These are phyloP conservation scores for Coemansia sp. DNA, from an alignment of 192 early-diverging fungal species.

Conservation along the genomic window DNA sequence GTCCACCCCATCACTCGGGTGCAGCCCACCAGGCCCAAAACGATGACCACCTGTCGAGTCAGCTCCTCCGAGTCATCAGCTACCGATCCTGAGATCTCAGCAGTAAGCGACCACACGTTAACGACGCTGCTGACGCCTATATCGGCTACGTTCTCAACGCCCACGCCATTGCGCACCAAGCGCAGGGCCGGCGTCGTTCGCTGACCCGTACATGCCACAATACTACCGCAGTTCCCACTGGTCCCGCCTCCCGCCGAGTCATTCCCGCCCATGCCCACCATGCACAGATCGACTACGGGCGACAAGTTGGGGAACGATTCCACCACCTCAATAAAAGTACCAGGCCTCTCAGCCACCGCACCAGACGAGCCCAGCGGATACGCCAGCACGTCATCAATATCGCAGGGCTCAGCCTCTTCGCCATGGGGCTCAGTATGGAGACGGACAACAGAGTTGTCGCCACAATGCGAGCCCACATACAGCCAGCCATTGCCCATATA, in stretches of 20 bases:
- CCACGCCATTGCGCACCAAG: conserved; percentile 86
- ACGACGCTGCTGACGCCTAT: conserved; percentile 66
- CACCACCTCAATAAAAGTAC: conserved; percentile 58
- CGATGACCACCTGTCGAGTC: conserved; percentile 15
- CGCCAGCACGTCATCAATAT: not conserved
- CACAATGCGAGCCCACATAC: conserved; percentile 83
- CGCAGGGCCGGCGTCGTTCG: conserved; percentile 71
- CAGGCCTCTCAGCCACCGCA: not conserved
- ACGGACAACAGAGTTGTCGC: conserved; percentile 78
- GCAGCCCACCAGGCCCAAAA: conserved; percentile 20
- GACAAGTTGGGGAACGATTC: conserved; percentile 71
- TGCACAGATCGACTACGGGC: conserved; percentile 82
- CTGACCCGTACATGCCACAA: conserved; percentile 85
- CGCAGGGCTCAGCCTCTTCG: not conserved
- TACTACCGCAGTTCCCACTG: conserved; percentile 50
- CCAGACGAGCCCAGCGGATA: conserved; percentile 1
- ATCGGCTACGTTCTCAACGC: conserved; percentile 64
- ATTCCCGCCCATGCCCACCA: conserved; percentile 67
- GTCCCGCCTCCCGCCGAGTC: conserved; percentile 53
- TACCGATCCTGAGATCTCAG: conserved; percentile 10
- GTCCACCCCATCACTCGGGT: conserved; percentile 36
- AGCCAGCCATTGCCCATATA: conserved; percentile 67
- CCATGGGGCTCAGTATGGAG: conserved; percentile 55
- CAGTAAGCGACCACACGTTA: conserved; percentile 69
- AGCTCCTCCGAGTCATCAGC: conserved; percentile 12